Base-by-base conservation (phyloP, 2,329 filamentous ascomycete genomes). In the Didymosphaeria variabile region DNA sequence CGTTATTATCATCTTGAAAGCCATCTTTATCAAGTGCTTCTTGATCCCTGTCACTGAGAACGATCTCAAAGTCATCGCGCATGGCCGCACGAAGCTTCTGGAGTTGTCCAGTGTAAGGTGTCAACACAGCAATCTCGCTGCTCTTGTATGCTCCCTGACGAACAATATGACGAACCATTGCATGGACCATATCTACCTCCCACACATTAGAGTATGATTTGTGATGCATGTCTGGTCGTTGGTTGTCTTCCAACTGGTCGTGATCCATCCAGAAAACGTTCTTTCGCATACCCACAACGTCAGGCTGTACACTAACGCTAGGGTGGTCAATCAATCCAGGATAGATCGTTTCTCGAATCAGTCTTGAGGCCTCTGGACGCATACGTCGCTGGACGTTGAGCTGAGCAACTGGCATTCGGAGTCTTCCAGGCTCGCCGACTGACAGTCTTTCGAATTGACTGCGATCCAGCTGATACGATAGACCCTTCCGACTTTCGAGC, bases 71-170 rank as follows among this genome's bases (percentile, higher is more conserved):
- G 4, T 81, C 78, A 1, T 61, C 71, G 1, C 75, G 69, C 70
- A 90, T 76, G 1, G 69, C 72, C 1, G 68, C 68, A 2, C 83
- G 83, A 1, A 90, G 79, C 52, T 82, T 82, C 5, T 83, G 79
- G 1, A 88, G 74, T 62, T 90, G 88, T 0, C 86, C 87, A 0
- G 83, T 69, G 60, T 91, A 90, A 0, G 88, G 88, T 0, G 90
- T 93, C 6, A 94, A 71, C 0, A 94, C 86, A 0, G 90, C 89
- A 60, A 94, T 91, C 1, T 93, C 88, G 0, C 80, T 81, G 0
- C 78, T 75, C 0, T 72, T 74, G 70, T 93, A 92, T 0, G 67
- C 70, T 0, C 90, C 90, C 69, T 93, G 90, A 0, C 83, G 81
- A 5, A 90, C 79, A 0, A 94, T 76, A 68, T 94, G 90, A 0